Evolutionary conservation across 2,329 filamentous ascomycete genomes (phyloP), one percentile per base, ranked within the genome.

Genomic region (Aspergillus tubingensis): DNA sequence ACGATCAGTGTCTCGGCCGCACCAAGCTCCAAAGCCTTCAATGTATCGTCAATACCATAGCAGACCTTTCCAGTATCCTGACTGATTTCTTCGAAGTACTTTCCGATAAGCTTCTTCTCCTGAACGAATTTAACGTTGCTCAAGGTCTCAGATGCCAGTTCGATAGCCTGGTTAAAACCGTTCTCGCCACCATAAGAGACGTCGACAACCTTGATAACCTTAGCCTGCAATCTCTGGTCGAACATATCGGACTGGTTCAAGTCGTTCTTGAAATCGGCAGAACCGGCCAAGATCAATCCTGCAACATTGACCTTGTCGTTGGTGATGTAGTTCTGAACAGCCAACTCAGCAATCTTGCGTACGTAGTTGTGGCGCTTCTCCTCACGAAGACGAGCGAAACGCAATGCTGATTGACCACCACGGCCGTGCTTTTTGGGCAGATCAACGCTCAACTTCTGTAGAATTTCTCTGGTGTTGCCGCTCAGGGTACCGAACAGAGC

Each of bases 361-460:
- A 99, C 95, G 78, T 99, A 99, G 83, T 99, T 99, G 88, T 99
- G 95, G 70, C 95, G 93, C 83, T 99, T 99, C 81, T 99, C 95
- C 80, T 99, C 95, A 85, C 95, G 89, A 61, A 99, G 90, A 93
- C 95, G 95, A 65, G 95, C 92, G 80, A 99, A 99, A 94, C 95
- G 96, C 74, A 99, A 86, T 62, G 95, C 95, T 68, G 95, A 99
- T 85, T 99, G 96, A 86, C 95, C 95, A 93, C 95, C 95, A 90
- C 95, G 93, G 66, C 95, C 95, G 87, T 99, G 95, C 86, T 99
- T 99, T 88, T 99, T 99, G 78, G 95, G 95, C 60, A 99, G 84
- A 84, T 99, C 96, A 77, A 99, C 95, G 19, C 91, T 92, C 82
- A 99, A 96, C 81, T 99, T 99, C 83, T 99, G 95, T 55, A 98